A percentile compares a stretch with the other conserved stretches of the same genome.
Evolutionary conservation across 1,284 basidiomycete species (phyloP).

Genomic region (Cutaneotrichosporon spelunceum): DNA sequence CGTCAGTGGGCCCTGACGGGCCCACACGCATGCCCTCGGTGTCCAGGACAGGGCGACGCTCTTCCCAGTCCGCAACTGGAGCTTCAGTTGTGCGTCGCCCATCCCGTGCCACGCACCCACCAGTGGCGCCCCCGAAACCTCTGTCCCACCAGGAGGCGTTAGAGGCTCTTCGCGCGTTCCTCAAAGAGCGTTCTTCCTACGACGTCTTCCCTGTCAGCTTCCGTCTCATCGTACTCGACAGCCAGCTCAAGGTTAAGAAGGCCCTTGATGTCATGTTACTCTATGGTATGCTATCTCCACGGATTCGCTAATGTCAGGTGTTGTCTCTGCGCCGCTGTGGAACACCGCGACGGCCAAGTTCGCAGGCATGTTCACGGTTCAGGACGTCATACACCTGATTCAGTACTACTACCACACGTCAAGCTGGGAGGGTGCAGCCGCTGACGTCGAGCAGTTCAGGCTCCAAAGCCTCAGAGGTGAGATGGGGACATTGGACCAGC

Average conservation of each 20-base stretch:
- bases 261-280: slow-evolving; percentile 82
- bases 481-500: slow-evolving; percentile 26
- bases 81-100: slow-evolving; percentile 35
- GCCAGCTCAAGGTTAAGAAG: slow-evolving; percentile 88
- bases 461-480: slow-evolving; percentile 81
- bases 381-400: slow-evolving; percentile 93
- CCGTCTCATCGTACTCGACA: slow-evolving; percentile 93
- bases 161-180: slow-evolving; percentile 71
- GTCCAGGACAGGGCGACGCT: slow-evolving; percentile 17
- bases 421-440: slow-evolving; percentile 80
- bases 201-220: slow-evolving; percentile 96
- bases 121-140: slow-evolving; percentile 30
- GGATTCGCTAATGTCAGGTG: slow-evolving; percentile 58
- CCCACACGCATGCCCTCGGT: slow-evolving; percentile 19
- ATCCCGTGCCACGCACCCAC: slow-evolving; percentile 42
- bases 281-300: slow-evolving; percentile 62
- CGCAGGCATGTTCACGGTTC: slow-evolving; percentile 89
- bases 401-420: slow-evolving; percentile 88
- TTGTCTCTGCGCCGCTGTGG: slow-evolving; percentile 98
- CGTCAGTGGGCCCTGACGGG: slow-evolving; percentile 5
- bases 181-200: slow-evolving; percentile 81
- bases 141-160: slow-evolving; percentile 68
- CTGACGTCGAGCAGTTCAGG: slow-evolving; percentile 92
- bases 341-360: slow-evolving; percentile 86
- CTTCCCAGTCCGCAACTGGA: slow-evolving; percentile 20